A percentile compares a stretch with the other conserved stretches of the same genome.
These are phyloP conservation scores for Nyssa sinensis DNA, from an alignment of 148 eudicot species.

Conservation along the genomic window DNA sequence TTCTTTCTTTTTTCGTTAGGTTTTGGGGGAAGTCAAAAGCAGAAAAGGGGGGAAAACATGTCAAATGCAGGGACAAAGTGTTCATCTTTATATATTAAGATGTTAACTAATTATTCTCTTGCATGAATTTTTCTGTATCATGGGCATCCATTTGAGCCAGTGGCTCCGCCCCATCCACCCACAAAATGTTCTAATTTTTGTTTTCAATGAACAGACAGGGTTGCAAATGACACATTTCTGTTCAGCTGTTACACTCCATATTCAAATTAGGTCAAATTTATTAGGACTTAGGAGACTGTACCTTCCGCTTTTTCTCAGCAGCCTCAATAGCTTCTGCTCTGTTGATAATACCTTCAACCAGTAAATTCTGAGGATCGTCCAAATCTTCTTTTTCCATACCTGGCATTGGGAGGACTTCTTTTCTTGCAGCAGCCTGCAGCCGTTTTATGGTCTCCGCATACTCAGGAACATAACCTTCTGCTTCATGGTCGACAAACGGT, in stretches of 20 bases:
- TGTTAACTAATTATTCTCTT: not conserved
- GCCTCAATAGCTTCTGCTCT: constrained; percentile 80
- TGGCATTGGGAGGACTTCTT: constrained; percentile 86
- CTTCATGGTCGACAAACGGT: constrained; percentile 90
- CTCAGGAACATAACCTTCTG: constrained; percentile 81
- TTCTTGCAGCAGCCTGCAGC: constrained; percentile 77
- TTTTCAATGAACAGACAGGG: not conserved
- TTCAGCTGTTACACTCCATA: not conserved
- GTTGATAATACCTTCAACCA: constrained; percentile 65
- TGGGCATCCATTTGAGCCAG: not conserved
- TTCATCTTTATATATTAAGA: not conserved
- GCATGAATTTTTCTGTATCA: not conserved
- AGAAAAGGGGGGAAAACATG: no score
- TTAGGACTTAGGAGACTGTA: constrained; percentile 16
- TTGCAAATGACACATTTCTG: no score
- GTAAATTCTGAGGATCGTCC: constrained; percentile 63
- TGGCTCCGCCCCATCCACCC: not conserved
- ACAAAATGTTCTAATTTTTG: not conserved
- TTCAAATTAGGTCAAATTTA: constrained; percentile 3
- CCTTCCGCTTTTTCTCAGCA: constrained; percentile 67
- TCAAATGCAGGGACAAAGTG: no score
- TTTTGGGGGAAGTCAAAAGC: no score
- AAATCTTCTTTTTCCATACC: constrained; percentile 66
- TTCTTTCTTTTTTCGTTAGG: no score
- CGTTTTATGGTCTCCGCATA: constrained; percentile 78